Base-by-base conservation (phyloP, 192 early-diverging fungal species). In the Backusella luteola region DNA sequence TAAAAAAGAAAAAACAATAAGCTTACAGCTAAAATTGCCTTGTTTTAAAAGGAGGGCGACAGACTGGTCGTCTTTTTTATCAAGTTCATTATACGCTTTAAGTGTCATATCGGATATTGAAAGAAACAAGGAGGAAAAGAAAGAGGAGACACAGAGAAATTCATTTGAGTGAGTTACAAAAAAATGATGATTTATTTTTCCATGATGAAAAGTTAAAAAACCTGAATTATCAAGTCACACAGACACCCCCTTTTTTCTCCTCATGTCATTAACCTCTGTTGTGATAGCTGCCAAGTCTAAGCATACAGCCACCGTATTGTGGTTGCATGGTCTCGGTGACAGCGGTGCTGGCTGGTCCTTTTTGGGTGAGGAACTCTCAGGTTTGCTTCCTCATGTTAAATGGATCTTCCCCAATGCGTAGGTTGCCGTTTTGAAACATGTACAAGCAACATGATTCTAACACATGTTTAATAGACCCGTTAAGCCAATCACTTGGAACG, bases 401-500 rank as follows among this genome's bases (percentile, higher is more conserved):
- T 97, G 91, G 76, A 84, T 99, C 42, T 87, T 97, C 32, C 97
- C 97, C 0, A 90, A 96, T 81, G 96, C 96, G 77, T 88, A 75
- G 82, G 83, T 67, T n/a, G 5, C 0, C 67, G 21, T 59, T 36
- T 52, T 17, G 36, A 63, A 26, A 8, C 46, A 15, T 17, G 15
- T 44, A 19, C 15, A 44, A 2, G 7, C 39, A 1, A 29, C 15
- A 26, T 56, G 12, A 35, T 35, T 17, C 17, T 79, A 15, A 46
- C 52, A 3, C 0, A 19, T 42, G 17, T 36, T 68, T 67, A 63
- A 36, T 72, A 87, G 83, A 8, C 90, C 89, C 15, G 75, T 76
- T 29, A 80, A 84, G 44, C 87, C 91, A 3, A 88, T 94, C 36
- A 88, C 95, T 23, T 67, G 95, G 66, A 98, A 98, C 80, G 83